Evolutionary conservation across 768 basidiomycete species (phyloP).

Genomic region (Cytidiella melzeri): DNA sequence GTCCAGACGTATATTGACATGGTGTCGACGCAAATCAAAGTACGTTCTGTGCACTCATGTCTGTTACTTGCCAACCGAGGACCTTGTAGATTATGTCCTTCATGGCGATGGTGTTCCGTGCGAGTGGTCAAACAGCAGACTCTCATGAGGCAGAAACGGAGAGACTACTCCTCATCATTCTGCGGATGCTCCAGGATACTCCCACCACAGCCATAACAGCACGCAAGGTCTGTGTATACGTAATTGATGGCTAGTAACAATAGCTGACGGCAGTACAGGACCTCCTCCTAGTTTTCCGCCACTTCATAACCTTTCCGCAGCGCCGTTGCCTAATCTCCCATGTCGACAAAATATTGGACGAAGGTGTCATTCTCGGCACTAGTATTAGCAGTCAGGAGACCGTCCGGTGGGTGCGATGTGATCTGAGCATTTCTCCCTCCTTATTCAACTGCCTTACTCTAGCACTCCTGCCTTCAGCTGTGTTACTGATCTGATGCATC

Average conservation of each 20-base stretch:
- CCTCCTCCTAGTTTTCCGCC: constrained; percentile 86
- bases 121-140: constrained; percentile 34
- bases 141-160: constrained; percentile 74
- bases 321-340: constrained; percentile 73
- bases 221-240: constrained; percentile 65
- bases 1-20: constrained; percentile 72
- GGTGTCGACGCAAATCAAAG: constrained; percentile 88
- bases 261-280: no score
- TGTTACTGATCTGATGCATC: constrained; percentile 90
- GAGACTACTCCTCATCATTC: constrained; percentile 67
- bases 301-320: constrained; percentile 76
- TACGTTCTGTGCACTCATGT: constrained; percentile 23
- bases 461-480: constrained; percentile 81
- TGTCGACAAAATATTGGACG: constrained; percentile 87
- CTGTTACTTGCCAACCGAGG: background rate
- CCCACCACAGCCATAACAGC: constrained; percentile 78
- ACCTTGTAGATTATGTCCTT: constrained; percentile 76
- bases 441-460: background rate
- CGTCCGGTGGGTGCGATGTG: constrained; percentile 47
- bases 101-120: constrained; percentile 82
- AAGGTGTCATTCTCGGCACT: constrained; percentile 81
- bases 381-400: constrained; percentile 82
- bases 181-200: constrained; percentile 91
- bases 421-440: background rate
- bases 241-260: no score